A percentile compares a stretch with the other conserved stretches of the same genome.
These are phyloP conservation scores for Coemansia sp. DNA, from an alignment of 192 early-diverging fungal species.

Conservation along the genomic window DNA sequence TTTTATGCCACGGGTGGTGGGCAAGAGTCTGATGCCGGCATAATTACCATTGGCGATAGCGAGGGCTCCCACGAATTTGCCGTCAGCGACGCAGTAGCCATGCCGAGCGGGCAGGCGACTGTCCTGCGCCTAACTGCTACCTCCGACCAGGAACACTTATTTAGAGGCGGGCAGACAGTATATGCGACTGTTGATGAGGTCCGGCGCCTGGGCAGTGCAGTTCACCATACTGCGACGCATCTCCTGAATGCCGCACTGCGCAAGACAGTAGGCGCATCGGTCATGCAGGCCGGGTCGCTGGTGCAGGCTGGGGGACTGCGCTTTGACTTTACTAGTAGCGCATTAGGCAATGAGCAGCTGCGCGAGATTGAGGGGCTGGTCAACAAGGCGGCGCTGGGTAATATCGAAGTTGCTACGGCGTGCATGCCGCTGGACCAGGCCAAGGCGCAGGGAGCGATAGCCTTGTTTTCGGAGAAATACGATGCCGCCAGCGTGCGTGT, in stretches of 20 bases:
- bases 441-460: slow-evolving; percentile 81
- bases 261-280: slow-evolving; percentile 66
- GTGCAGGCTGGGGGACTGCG: slow-evolving; percentile 88
- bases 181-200: slow-evolving; percentile 77
- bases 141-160: slow-evolving; percentile 72
- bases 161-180: slow-evolving; percentile 64
- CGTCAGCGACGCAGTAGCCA: slow-evolving; percentile 59
- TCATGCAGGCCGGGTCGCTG: slow-evolving; percentile 92
- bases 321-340: slow-evolving; percentile 86
- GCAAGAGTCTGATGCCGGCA: slow-evolving; percentile 89
- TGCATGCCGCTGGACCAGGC: slow-evolving; percentile 80
- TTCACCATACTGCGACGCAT: slow-evolving; percentile 97
- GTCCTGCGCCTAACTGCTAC: slow-evolving; percentile 79
- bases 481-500: slow-evolving; percentile 94
- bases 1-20: slow-evolving; percentile 96
- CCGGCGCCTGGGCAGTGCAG: slow-evolving; percentile 79
- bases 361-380: slow-evolving; percentile 69
- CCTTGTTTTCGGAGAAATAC: slow-evolving; percentile 93
- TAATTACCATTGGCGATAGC: slow-evolving; percentile 67
- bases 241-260: slow-evolving; percentile 92
- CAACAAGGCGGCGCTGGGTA: slow-evolving; percentile 74
- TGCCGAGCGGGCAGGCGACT: slow-evolving; percentile 72
- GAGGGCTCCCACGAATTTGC: slow-evolving; percentile 66
- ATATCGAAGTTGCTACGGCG: slow-evolving; percentile 68
- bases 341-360: slow-evolving; percentile 64